These are phyloP conservation scores for Saccharum hybrid DNA, from an alignment of 202 grass and related monocot genomes.

Conservation along the genomic window DNA sequence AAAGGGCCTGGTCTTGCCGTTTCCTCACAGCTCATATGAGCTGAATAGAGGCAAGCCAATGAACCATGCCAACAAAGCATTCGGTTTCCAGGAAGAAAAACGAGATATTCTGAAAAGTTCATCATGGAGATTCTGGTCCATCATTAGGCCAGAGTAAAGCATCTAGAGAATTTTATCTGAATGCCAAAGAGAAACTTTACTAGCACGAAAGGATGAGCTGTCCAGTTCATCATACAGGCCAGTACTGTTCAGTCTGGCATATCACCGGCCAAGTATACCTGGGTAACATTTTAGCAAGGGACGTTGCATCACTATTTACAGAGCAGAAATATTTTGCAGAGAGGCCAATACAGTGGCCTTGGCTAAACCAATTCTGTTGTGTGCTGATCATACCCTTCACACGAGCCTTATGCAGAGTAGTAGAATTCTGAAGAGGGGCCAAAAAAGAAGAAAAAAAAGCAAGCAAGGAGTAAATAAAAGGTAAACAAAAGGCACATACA, in stretches of 20 bases:
- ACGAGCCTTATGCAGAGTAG: constrained; percentile 22
- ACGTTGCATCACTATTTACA: constrained; percentile 62
- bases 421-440: not conserved
- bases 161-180: constrained; percentile 27
- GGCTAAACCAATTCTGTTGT: constrained; percentile 38
- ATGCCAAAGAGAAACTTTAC: constrained; percentile 8
- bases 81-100: constrained; percentile 1
- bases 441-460: too few relatives aligned
- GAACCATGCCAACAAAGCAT: constrained; percentile 33
- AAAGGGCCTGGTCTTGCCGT: constrained; percentile 23
- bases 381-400: constrained; percentile 53
- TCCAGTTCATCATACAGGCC: constrained; percentile 36
- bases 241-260: constrained; percentile 39
- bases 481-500: constrained; percentile 34
- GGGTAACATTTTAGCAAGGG: constrained; percentile 43
- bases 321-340: constrained; percentile 47
- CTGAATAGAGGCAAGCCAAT: constrained; percentile 31
- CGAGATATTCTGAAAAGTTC: constrained; percentile 37
- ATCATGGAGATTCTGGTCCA: constrained; percentile 47
- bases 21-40: constrained; percentile 48
- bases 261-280: constrained; percentile 34
- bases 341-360: constrained; percentile 41
- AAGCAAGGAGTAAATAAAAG: constrained; percentile 34
- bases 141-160: constrained; percentile 27
- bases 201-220: constrained; percentile 32